Percentiles rank a stretch among this genome's conserved stretches.
Evolutionary conservation across 2,329 filamentous ascomycete genomes (phyloP).

Genomic region (Arachnopeziza araneosa): DNA sequence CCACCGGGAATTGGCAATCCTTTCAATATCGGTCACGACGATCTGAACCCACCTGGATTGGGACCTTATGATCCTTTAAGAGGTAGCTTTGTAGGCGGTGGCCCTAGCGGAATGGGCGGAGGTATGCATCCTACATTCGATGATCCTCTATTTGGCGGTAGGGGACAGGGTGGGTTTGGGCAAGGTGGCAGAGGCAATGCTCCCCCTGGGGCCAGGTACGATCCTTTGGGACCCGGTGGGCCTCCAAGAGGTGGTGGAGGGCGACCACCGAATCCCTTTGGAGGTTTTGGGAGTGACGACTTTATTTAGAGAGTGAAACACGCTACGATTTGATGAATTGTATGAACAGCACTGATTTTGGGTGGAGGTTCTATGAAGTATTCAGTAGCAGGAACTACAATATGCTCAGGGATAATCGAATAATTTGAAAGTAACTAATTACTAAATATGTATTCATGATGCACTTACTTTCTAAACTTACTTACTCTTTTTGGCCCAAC

Average conservation of each 20-base stretch:
- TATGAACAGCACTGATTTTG: neutral
- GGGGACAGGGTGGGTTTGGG: constrained; percentile 41
- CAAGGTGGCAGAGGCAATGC: constrained; percentile 59
- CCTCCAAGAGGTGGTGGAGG: constrained; percentile 43
- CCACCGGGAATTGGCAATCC: constrained; percentile 42
- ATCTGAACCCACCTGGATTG: constrained; percentile 80
- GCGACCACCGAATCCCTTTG: constrained; percentile 50
- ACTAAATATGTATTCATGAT: neutral
- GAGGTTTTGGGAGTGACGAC: constrained; percentile 50
- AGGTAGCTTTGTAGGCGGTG: constrained; percentile 55
- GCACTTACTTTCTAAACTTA: neutral
- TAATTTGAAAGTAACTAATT: neutral
- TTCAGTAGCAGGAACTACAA: neutral
- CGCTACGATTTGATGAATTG: neutral
- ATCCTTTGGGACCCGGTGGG: constrained; percentile 71
- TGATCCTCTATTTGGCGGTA: constrained; percentile 73
- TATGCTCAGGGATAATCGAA: neutral
- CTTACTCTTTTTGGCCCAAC: too few relatives aligned
- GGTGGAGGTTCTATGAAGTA: neutral
- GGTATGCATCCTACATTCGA: constrained; percentile 98
- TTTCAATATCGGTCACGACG: constrained; percentile 73
- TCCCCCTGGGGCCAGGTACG: constrained; percentile 86
- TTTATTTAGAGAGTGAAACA: constrained; percentile 40
- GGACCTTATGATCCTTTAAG: constrained; percentile 80
- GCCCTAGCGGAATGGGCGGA: constrained; percentile 54